Percentiles rank a stretch among this genome's conserved stretches.
phyloP scores from a whole-genome alignment of 2,329 filamentous ascomycete genomes.

The Xylaria sp. region DNA sequence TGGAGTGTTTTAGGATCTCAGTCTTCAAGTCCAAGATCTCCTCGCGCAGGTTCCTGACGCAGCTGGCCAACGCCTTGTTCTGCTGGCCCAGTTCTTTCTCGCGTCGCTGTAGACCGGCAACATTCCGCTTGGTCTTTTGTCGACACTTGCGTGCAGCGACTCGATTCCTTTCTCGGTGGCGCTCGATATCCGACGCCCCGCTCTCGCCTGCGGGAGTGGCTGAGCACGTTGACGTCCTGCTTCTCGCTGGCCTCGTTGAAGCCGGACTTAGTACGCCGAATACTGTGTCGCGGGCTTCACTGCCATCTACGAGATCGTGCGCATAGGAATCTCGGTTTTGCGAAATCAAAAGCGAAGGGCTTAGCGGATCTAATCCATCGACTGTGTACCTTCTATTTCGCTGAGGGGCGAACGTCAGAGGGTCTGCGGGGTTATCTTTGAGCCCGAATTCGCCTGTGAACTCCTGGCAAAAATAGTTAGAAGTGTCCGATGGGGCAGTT shows the following conservation, averaged over 20 bases:
- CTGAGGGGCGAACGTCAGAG: not conserved
- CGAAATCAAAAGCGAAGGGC: not conserved
- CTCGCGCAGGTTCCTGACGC: conserved; percentile 39
- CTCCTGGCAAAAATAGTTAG: conserved; percentile 2
- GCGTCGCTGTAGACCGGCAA: conserved; percentile 37
- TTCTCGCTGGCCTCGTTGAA: conserved; percentile 11
- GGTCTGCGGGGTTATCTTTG: not conserved
- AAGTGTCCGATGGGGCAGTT: no score
- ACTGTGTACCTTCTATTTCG: not conserved
- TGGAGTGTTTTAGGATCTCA: conserved; percentile 44
- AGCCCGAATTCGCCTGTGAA: not conserved
- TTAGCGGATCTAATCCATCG: not conserved
- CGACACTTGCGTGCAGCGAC: conserved; percentile 46
- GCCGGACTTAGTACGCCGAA: not conserved
- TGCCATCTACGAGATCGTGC: not conserved
- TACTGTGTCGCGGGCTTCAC: not conserved
- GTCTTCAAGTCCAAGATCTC: conserved; percentile 44
- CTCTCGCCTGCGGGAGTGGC: not conserved
- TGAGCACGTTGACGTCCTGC: conserved; percentile 3
- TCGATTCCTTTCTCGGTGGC: conserved; percentile 44
- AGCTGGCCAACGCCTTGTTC: conserved; percentile 38
- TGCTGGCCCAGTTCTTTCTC: conserved; percentile 41
- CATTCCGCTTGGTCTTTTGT: conserved; percentile 43
- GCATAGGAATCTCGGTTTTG: not conserved
- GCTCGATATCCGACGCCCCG: conserved; percentile 18